Percentiles rank a stretch among this genome's conserved stretches.
These are phyloP conservation scores for Yarrowia keelungensis DNA, from an alignment of 805 yeast species.

Conservation along the genomic window DNA sequence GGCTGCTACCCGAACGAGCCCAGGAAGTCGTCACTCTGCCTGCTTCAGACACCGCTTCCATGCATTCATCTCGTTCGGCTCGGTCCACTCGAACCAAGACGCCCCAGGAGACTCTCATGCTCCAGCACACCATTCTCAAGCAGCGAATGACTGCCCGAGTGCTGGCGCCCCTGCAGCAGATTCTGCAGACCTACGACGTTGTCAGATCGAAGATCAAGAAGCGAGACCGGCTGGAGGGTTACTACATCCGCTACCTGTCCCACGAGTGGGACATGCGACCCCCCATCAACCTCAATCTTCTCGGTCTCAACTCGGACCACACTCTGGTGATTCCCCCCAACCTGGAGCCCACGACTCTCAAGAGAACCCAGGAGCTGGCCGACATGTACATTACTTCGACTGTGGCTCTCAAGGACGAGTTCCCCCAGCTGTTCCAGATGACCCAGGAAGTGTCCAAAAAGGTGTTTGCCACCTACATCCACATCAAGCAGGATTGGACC, in stretches of 20 bases:
- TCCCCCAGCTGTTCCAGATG: constrained; percentile 33
- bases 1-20: constrained; percentile 22
- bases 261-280: constrained; percentile 37
- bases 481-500: constrained; percentile 35
- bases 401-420: constrained; percentile 28
- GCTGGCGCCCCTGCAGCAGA: constrained; percentile 36
- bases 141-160: constrained; percentile 17
- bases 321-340: constrained; percentile 26
- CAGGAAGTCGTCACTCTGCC: constrained; percentile 24
- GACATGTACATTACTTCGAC: constrained; percentile 24
- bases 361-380: constrained; percentile 32
- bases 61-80: constrained; percentile 1
- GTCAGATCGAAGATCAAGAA: constrained; percentile 26
- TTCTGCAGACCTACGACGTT: constrained; percentile 24
- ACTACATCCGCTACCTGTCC: constrained; percentile 34
- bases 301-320: constrained; percentile 24
- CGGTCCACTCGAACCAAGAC: constrained; percentile 1
- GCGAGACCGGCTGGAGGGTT: constrained; percentile 34
- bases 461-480: constrained; percentile 29
- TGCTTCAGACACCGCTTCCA: constrained; percentile 11
- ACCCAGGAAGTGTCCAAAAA: constrained; percentile 24
- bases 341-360: constrained; percentile 35
- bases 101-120: neutral
- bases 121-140: constrained; percentile 25
- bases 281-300: constrained; percentile 26